These are phyloP conservation scores for Calonectria hawksworthii DNA, from an alignment of 2,329 filamentous ascomycete species.

Conservation along the genomic window DNA sequence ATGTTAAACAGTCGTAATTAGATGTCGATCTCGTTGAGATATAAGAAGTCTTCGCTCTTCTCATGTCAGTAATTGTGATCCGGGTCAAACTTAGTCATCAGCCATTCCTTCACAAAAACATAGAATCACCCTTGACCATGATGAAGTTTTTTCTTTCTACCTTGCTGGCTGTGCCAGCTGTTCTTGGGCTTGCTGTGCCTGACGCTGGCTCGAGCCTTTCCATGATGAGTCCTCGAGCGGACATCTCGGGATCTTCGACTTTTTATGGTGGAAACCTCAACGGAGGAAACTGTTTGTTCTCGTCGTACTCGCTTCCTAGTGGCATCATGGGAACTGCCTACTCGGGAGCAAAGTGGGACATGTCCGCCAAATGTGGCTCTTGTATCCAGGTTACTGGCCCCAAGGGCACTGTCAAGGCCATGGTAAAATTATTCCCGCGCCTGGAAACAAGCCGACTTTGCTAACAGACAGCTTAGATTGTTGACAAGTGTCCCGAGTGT, in stretches of 20 bases:
- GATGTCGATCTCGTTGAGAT: no score
- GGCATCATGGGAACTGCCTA: constrained; percentile 73
- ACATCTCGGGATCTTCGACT: constrained; percentile 50
- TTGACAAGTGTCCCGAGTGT: constrained; percentile 62
- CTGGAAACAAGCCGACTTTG: not conserved
- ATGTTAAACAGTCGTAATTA: no score
- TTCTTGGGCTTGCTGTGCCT: not conserved
- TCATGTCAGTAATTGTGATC: no score
- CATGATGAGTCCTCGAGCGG: not conserved
- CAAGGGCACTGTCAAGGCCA: constrained; percentile 71
- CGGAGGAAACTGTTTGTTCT: constrained; percentile 75
- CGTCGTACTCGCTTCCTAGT: constrained; percentile 71
- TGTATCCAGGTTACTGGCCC: constrained; percentile 73
- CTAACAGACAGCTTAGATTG: constrained; percentile 52
- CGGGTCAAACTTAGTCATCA: no score
- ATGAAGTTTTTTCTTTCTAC: not conserved
- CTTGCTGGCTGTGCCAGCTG: not conserved
- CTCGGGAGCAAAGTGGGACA: constrained; percentile 70
- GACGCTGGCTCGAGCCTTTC: not conserved
- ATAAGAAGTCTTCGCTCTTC: no score
- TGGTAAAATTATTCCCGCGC: constrained; percentile 63
- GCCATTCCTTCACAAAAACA: no score
- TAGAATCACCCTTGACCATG: no score
- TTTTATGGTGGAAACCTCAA: constrained; percentile 69
- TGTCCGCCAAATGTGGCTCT: constrained; percentile 69